Evolutionary conservation across 306 rosid genomes (phyloP).

Genomic region (Glycine tomentella): DNA sequence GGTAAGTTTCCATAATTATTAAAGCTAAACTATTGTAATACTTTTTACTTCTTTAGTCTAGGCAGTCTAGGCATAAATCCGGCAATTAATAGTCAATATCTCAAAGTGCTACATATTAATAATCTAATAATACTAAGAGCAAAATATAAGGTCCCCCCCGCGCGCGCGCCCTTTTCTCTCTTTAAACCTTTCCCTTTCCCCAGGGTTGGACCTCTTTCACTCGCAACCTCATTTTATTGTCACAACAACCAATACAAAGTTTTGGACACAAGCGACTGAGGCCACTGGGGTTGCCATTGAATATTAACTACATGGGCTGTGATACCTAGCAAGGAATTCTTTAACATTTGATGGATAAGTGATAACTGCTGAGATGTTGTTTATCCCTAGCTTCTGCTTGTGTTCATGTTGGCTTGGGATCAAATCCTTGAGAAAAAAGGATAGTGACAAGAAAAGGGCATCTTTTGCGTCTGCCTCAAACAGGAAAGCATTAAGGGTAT

Average conservation of each 20-base stretch:
- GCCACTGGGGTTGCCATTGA: constrained; percentile 36
- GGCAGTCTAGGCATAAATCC: constrained; percentile 19
- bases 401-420: constrained; percentile 45
- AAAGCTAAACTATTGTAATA: background rate
- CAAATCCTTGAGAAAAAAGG: constrained; percentile 44
- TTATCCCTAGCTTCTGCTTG: constrained; percentile 16
- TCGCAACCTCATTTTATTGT: constrained; percentile 33
- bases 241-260: constrained; percentile 48
- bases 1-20: constrained; percentile 9
- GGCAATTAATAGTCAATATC: background rate
- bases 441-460: constrained; percentile 42
- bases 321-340: constrained; percentile 51
- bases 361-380: constrained; percentile 43
- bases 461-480: constrained; percentile 30
- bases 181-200: background rate
- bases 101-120: background rate
- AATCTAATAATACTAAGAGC: constrained; percentile 1
- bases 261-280: constrained; percentile 47
- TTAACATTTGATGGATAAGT: constrained; percentile 55
- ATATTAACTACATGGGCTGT: background rate
- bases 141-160: constrained; percentile 1
- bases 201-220: constrained; percentile 1
- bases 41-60: constrained; percentile 25
- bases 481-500: constrained; percentile 21
- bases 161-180: no score